A percentile compares a stretch with the other conserved stretches of the same genome.
phyloP scores from a whole-genome alignment of 2,329 filamentous ascomycete genomes.

The Monosporascus ibericus region DNA sequence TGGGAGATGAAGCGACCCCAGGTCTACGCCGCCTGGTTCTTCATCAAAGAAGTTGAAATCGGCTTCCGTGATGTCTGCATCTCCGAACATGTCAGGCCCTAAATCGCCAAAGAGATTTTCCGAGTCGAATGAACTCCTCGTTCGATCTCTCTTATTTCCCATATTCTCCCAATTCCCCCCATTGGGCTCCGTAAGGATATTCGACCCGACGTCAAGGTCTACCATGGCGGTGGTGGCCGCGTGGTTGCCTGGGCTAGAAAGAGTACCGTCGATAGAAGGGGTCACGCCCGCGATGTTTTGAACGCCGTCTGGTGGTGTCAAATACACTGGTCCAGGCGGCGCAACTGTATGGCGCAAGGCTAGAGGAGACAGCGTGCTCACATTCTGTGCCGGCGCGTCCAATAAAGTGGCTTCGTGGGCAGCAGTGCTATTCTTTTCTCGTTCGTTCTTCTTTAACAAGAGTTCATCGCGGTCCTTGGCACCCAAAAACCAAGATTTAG shows the following conservation, averaged over 20 bases:
- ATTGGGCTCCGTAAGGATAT: slow-evolving; percentile 24
- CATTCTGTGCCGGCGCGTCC: slow-evolving; percentile 34
- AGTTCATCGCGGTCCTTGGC: slow-evolving; percentile 40
- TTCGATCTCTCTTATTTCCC: slow-evolving; percentile 41
- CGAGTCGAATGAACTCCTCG: slow-evolving; percentile 37
- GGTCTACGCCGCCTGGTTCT: slow-evolving; percentile 36
- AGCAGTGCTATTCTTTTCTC: slow-evolving; percentile 39
- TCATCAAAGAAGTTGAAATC: slow-evolving; percentile 83
- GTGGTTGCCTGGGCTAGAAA: slow-evolving; percentile 49
- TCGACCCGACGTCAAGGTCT: slow-evolving; percentile 32
- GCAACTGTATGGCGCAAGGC: slow-evolving; percentile 37
- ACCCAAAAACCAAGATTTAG: slow-evolving; percentile 42
- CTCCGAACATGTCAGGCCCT: slow-evolving; percentile 64
- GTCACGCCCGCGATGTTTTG: slow-evolving; percentile 47
- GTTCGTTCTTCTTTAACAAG: slow-evolving; percentile 42
- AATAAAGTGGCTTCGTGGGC: slow-evolving; percentile 36
- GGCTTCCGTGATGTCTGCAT: slow-evolving; percentile 70
- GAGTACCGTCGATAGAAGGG: slow-evolving; percentile 49
- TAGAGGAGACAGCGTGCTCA: slow-evolving; percentile 47
- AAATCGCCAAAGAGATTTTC: slow-evolving; percentile 64
- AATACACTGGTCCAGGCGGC: slow-evolving; percentile 56
- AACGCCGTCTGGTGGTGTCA: slow-evolving; percentile 63
- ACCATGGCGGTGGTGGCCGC: slow-evolving; percentile 21
- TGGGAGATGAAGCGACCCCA: slow-evolving; percentile 29
- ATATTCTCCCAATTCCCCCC: slow-evolving; percentile 33